Evolutionary conservation across 768 basidiomycete genomes (phyloP), one percentile per base, ranked within the genome.

Genomic region (Rhodotorula graminis): DNA sequence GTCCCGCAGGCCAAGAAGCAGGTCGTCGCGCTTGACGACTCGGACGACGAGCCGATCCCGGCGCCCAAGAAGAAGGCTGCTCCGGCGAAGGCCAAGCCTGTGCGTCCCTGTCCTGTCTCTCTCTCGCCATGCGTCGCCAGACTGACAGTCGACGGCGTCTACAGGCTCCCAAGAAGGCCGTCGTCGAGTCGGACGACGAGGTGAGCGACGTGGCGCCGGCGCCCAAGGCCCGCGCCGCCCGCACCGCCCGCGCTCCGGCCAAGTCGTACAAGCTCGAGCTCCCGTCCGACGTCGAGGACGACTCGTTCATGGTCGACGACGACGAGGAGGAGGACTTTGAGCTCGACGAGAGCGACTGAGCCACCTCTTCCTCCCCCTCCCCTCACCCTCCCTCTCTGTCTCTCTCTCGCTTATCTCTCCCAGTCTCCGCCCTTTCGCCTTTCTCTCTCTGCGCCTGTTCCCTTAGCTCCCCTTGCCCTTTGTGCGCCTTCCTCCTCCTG

Each of bases 321-420:
- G 66, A 47, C n/a, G 69, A 64, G n/a, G 66, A 61, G 16, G 66
- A 52, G 15, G 71, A 67, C 5, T 72, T 67, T 40, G 65, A 53
- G n/a, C 37, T 67, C 25, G 71, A 64, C 25, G 71, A 67, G 23
- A 65, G 65, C 27, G 70, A 67, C 9, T 65, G 44, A 50, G 5
- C 31, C 18, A 25, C 12, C 11, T n/a, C 10, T 19, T 61, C 27
- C 19, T 9, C 33, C n/a, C 27, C n/a, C 33, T 5, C 18, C 18
- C 15, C 15, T 1, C 46, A 3, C 10, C 9, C 2, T 10, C 8
- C 37, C 31, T 31, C 18, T 21, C 16, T 21, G 15, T 21, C 33
- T 15, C 40, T 42, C 5, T 4, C 37, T 3, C 40, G 1, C 37
- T 37, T 37, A 21, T 40, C 58, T 42, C 37, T 40, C 33, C 5